A percentile compares a stretch with the other conserved stretches of the same genome.
phyloP scores from a whole-genome alignment of 2,329 filamentous ascomycete species.

The Ramularia endophylla region DNA sequence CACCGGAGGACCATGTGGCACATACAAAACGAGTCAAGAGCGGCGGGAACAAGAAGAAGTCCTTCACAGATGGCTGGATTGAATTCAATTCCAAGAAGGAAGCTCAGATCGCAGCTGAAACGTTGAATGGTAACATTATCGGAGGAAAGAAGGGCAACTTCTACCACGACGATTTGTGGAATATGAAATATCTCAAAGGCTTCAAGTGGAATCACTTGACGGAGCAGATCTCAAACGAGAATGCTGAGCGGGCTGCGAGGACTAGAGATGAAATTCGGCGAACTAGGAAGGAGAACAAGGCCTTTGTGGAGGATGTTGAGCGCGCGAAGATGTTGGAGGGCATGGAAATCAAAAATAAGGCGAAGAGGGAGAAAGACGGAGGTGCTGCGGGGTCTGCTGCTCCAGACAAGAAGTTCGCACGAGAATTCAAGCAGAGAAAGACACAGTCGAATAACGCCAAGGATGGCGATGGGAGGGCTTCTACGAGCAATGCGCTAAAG shows the following conservation, averaged over 20 bases:
- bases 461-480: constrained; percentile 2
- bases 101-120: constrained; percentile 68
- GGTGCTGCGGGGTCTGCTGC: constrained; percentile 23
- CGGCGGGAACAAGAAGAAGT: constrained; percentile 77
- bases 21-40: constrained; percentile 61
- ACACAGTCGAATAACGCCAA: constrained; percentile 11
- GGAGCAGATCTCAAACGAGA: constrained; percentile 74
- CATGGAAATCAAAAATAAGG: constrained; percentile 54
- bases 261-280: constrained; percentile 73
- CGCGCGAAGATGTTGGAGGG: constrained; percentile 71
- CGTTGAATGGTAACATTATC: constrained; percentile 70
- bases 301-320: constrained; percentile 74
- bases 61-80: constrained; percentile 81
- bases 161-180: constrained; percentile 85
- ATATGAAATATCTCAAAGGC: constrained; percentile 70
- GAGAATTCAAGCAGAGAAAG: constrained; percentile 59
- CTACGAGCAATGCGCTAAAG: no score
- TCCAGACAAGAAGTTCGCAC: constrained; percentile 19
- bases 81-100: constrained; percentile 72
- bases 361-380: constrained; percentile 42
- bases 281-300: constrained; percentile 72
- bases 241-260: constrained; percentile 68
- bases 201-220: constrained; percentile 73
- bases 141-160: constrained; percentile 79
- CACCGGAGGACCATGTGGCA: constrained; percentile 64